Conservation (phyloP, 495 filamentous ascomycete genomes). For the Cercophora scortea region DNA sequence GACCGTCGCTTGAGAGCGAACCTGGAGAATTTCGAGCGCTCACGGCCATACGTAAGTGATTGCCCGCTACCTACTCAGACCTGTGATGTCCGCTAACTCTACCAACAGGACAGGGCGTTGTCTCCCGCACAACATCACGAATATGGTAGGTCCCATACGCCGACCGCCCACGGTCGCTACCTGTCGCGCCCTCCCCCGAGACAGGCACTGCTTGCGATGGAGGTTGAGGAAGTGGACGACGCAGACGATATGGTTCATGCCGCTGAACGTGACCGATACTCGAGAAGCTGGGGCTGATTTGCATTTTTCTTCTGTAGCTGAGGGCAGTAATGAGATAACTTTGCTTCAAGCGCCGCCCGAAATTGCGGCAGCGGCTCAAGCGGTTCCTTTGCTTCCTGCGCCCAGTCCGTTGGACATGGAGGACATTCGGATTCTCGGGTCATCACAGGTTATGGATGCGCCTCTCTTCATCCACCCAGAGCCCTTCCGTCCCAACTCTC, state of each 20-base stretch:
- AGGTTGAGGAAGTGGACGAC: conserved; percentile 7
- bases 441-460: no score
- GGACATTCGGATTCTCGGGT: no score
- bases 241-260: not conserved
- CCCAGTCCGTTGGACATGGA: conserved; percentile 8
- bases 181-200: not conserved
- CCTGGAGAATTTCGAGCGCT: conserved; percentile 35
- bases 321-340: conserved; percentile 29
- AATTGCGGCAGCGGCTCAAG: not conserved
- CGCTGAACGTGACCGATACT: not conserved
- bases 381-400: not conserved
- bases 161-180: conserved; percentile 1
- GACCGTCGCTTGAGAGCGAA: conserved; percentile 37
- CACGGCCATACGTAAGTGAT: conserved; percentile 31
- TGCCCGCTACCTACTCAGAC: not conserved
- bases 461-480: conserved; percentile 62
- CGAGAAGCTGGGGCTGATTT: conserved; percentile 22
- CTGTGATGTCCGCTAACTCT: not conserved
- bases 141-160: conserved; percentile 13
- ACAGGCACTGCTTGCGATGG: conserved; percentile 1
- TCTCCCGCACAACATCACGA: conserved; percentile 5
- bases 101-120: conserved; percentile 3
- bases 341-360: conserved; percentile 6
- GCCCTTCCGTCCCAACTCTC: conserved; percentile 69
- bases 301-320: conserved; percentile 26